These are phyloP conservation scores for Epithemia pelagica DNA, from an alignment of 108 stramenopile genomes.

Conservation along the genomic window DNA sequence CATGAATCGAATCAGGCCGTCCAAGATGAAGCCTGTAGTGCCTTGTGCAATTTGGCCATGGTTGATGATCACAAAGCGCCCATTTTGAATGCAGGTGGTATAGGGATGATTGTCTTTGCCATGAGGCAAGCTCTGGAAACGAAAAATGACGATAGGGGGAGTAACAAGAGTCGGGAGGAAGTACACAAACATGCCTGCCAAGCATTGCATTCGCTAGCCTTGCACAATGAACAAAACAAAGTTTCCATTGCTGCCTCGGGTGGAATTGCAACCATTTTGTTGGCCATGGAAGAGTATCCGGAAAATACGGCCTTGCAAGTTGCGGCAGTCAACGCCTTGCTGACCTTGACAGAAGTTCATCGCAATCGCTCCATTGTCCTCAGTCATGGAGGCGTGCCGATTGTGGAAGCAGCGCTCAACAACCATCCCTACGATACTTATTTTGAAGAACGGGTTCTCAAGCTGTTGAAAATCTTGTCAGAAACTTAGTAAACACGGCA, in stretches of 20 bases:
- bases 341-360: background rate
- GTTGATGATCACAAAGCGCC: conserved; percentile 4
- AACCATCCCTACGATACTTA: background rate
- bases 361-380: background rate
- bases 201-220: background rate
- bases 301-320: conserved; percentile 7
- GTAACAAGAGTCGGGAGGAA: background rate
- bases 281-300: background rate
- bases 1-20: background rate
- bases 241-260: conserved; percentile 3
- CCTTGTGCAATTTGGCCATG: conserved; percentile 5
- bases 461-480: background rate
- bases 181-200: conserved; percentile 5
- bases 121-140: background rate
- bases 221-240: conserved; percentile 4
- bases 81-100: conserved; percentile 1
- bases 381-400: background rate
- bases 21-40: conserved; percentile 2
- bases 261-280: background rate
- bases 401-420: background rate
- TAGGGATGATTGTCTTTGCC: conserved; percentile 7
- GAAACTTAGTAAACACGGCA: background rate
- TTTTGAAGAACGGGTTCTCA: background rate
- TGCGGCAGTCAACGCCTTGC: background rate
- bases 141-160: background rate